Conservation (phyloP, 257 asterid species). For the Fraxinus cuspidata region DNA sequence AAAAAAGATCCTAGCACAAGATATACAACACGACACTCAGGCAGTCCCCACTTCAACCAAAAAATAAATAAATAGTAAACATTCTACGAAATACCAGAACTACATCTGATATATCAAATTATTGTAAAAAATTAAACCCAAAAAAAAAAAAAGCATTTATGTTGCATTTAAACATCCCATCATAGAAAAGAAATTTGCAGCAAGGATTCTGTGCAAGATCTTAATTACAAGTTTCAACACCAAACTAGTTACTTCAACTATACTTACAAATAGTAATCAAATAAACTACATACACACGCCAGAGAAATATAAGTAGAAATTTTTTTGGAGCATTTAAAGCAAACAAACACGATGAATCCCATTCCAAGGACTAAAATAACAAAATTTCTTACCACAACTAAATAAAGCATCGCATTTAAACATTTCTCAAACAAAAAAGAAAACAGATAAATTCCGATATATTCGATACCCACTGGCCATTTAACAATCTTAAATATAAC, state of each 20-base stretch:
- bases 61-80: not conserved
- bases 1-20: constrained; percentile 1
- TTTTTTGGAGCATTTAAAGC: constrained; percentile 4
- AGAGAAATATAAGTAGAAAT: constrained; percentile 1
- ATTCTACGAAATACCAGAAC: constrained; percentile 2
- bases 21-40: not conserved
- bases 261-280: not conserved
- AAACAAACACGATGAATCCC: constrained; percentile 4
- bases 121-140: not conserved
- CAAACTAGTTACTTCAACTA: not conserved
- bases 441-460: constrained; percentile 7
- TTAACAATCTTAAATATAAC: constrained; percentile 10
- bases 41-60: constrained; percentile 2
- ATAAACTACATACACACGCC: constrained; percentile 8
- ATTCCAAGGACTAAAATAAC: constrained; percentile 1
- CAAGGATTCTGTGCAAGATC: too few species aligned
- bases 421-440: not conserved
- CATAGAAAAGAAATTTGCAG: constrained; percentile 2
- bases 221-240: too few species aligned
- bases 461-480: not conserved
- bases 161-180: not conserved
- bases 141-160: not conserved
- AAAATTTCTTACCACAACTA: not conserved
- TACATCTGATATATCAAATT: constrained; percentile 18
- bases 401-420: not conserved